A percentile compares a stretch with the other conserved stretches of the same genome.
These are phyloP conservation scores for Neonectria neomacrospora DNA, from an alignment of 2,329 filamentous ascomycete genomes.

Conservation along the genomic window DNA sequence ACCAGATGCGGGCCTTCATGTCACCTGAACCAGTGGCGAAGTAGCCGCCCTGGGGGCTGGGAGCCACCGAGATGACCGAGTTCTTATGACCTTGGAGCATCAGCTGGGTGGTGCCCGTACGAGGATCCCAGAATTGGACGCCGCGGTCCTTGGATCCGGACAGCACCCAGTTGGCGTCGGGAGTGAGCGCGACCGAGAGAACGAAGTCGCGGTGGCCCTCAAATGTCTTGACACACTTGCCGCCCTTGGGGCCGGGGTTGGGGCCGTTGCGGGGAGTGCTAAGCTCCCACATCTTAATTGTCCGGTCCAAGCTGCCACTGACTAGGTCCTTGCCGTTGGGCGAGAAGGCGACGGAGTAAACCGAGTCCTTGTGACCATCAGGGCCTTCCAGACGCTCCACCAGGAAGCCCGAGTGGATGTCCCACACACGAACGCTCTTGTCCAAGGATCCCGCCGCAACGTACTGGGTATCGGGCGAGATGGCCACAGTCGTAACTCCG, in stretches of 20 bases:
- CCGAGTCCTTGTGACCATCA: constrained; percentile 95
- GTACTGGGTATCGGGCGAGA: constrained; percentile 93
- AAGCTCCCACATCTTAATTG: constrained; percentile 99
- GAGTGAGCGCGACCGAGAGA: constrained; percentile 92
- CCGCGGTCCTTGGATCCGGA: constrained; percentile 97
- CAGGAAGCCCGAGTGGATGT: constrained; percentile 85
- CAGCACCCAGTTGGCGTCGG: constrained; percentile 94
- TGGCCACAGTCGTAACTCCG: constrained; percentile 96
- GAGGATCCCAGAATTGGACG: constrained; percentile 98
- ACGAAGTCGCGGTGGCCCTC: constrained; percentile 99
- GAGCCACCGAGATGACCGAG: constrained; percentile 96
- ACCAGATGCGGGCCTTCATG: constrained; percentile 98
- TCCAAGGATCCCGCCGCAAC: constrained; percentile 95
- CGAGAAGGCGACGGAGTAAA: constrained; percentile 96
- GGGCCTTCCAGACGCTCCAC: constrained; percentile 92
- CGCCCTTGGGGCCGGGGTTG: constrained; percentile 78
- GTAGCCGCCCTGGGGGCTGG: constrained; percentile 85
- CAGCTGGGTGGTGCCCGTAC: constrained; percentile 91
- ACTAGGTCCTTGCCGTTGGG: constrained; percentile 93
- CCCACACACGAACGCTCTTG: constrained; percentile 98
- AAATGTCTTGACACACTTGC: constrained; percentile 95
- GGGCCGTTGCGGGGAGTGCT: constrained; percentile 75
- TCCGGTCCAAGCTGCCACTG: constrained; percentile 95
- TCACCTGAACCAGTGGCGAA: constrained; percentile 98
- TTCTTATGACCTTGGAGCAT: constrained; percentile 99